Evolutionary conservation across 805 yeast genomes (phyloP).

Genomic region (Metschnikowia drakensbergensis): DNA sequence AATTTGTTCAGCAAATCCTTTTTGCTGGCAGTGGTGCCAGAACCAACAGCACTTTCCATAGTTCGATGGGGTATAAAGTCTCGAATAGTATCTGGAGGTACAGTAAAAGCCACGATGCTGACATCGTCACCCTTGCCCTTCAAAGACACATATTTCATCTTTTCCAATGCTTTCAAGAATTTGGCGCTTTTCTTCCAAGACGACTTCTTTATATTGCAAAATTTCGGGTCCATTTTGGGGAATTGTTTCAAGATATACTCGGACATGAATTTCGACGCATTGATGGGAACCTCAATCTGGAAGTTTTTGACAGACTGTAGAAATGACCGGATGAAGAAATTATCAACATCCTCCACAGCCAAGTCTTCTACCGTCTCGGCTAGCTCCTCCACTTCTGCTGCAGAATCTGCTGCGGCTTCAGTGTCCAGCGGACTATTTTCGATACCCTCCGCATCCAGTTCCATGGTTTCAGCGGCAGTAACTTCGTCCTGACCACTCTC

Average conservation of each 20-base stretch:
- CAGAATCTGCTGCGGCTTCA: neutral
- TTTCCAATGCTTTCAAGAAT: slow-evolving; percentile 83
- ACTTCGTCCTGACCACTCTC: neutral
- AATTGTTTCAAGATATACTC: slow-evolving; percentile 64
- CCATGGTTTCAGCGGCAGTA: neutral
- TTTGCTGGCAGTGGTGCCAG: slow-evolving; percentile 22
- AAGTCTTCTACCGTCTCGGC: slow-evolving; percentile 40
- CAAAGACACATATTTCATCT: slow-evolving; percentile 58
- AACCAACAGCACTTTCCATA: slow-evolving; percentile 21
- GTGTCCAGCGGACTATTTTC: neutral
- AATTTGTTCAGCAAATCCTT: slow-evolving; percentile 25
- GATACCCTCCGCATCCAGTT: neutral
- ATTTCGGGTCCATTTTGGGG: slow-evolving; percentile 57
- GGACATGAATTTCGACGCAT: slow-evolving; percentile 73
- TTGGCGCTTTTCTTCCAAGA: slow-evolving; percentile 89
- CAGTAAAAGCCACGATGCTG: slow-evolving; percentile 33
- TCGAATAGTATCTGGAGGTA: slow-evolving; percentile 37
- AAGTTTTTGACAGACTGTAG: slow-evolving; percentile 63
- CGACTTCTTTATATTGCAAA: slow-evolving; percentile 67
- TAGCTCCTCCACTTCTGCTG: slow-evolving; percentile 10
- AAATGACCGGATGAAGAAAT: slow-evolving; percentile 67
- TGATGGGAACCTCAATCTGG: slow-evolving; percentile 58
- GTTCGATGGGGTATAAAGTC: slow-evolving; percentile 63
- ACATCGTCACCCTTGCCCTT: slow-evolving; percentile 88
- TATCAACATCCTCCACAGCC: slow-evolving; percentile 65